These are phyloP conservation scores for Eucalyptus leucophloia DNA, from an alignment of 345 rosid species.

Conservation along the genomic window DNA sequence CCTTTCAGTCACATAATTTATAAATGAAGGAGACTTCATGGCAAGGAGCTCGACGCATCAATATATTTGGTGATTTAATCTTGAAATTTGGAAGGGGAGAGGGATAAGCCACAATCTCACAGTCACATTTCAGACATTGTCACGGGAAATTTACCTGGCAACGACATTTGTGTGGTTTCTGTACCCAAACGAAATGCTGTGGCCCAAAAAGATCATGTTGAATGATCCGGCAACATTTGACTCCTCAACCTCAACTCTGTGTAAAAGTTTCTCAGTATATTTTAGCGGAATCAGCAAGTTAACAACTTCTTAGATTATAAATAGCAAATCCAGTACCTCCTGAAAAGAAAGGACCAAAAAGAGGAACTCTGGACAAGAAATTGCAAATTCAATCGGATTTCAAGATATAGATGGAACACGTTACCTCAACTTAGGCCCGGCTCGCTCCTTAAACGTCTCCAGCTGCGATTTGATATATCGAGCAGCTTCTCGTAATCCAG, in stretches of 20 bases:
- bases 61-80: not conserved
- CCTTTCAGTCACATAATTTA: not conserved
- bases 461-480: conserved; percentile 57
- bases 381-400: not conserved
- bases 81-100: not conserved
- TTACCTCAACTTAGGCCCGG: conserved; percentile 68
- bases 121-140: not conserved
- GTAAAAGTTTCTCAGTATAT: not conserved
- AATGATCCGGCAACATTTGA: conserved; percentile 69
- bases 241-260: conserved; percentile 87
- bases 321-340: not conserved
- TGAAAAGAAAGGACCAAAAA: not conserved
- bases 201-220: conserved; percentile 83
- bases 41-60: not conserved
- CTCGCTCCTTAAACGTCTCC: conserved; percentile 59
- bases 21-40: not conserved
- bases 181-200: conserved; percentile 75
- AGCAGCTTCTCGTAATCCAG: conserved; percentile 82
- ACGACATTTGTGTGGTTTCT: conserved; percentile 84
- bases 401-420: not conserved
- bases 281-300: not conserved
- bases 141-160: conserved; percentile 41
- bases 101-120: not conserved
- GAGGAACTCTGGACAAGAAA: not conserved
- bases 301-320: not conserved